phyloP scores from a whole-genome alignment of 768 basidiomycete species.

The Podaxis mareebaensis region DNA sequence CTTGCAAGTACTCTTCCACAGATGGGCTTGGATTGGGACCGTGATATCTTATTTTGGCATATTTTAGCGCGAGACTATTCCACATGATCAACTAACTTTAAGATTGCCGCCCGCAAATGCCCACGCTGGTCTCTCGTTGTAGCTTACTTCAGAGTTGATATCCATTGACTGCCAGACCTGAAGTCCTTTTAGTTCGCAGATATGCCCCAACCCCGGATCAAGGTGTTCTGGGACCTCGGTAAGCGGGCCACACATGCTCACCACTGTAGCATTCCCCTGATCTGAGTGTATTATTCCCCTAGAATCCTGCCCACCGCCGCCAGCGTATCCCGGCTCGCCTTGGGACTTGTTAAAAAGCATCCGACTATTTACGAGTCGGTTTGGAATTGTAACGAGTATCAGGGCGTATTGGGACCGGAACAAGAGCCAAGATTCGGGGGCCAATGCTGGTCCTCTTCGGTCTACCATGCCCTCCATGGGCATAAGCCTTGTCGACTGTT shows the following conservation, averaged over 20 bases:
- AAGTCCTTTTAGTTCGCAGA: neutral
- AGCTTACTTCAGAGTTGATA: neutral
- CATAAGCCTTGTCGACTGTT: constrained; percentile 6
- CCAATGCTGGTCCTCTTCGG: neutral
- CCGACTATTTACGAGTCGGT: constrained; percentile 2
- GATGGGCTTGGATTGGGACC: no score
- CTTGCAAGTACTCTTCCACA: no score
- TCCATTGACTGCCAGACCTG: neutral
- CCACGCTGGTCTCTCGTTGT: neutral
- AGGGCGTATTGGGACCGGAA: no score
- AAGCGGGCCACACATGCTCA: neutral
- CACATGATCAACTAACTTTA: neutral
- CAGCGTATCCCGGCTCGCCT: constrained; percentile 10
- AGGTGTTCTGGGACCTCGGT: constrained; percentile 20
- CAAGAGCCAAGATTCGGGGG: neutral
- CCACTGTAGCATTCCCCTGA: neutral
- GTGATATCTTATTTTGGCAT: no score
- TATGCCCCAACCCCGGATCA: constrained; percentile 4
- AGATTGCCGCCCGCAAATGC: neutral
- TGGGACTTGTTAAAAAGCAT: constrained; percentile 9
- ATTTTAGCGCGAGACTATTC: neutral
- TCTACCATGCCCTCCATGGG: constrained; percentile 10
- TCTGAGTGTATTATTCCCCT: neutral
- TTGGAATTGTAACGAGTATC: constrained; percentile 15
- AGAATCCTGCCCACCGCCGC: constrained; percentile 12